A percentile compares a stretch with the other conserved stretches of the same genome.
These are phyloP conservation scores for Trichoderma asperelloides DNA, from an alignment of 495 filamentous ascomycete genomes.

Conservation along the genomic window DNA sequence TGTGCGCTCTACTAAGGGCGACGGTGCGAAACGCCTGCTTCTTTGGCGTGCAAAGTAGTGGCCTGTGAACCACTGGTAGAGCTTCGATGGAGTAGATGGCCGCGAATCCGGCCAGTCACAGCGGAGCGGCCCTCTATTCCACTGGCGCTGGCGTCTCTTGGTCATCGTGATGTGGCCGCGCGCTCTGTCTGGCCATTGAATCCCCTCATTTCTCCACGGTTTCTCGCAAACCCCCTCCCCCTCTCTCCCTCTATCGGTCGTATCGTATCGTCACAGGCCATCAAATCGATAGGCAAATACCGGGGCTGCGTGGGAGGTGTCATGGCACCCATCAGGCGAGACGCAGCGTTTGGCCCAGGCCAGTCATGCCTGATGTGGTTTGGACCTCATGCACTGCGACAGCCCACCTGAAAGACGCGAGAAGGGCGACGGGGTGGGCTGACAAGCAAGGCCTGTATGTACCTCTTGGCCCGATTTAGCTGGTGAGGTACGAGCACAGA, in stretches of 20 bases:
- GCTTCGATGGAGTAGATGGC: neutral
- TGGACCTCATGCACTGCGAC: neutral
- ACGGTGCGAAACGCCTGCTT: neutral
- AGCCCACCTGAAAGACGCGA: neutral
- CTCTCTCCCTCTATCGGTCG: neutral
- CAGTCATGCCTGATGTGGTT: constrained; percentile 4
- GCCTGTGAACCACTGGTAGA: neutral
- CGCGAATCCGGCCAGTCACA: neutral
- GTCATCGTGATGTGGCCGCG: neutral
- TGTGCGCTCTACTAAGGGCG: neutral
- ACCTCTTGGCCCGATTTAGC: neutral
- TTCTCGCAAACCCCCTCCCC: neutral
- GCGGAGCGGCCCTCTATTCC: neutral
- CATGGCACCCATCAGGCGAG: constrained; percentile 4
- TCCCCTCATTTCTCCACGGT: neutral
- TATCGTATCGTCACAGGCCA: constrained; percentile 2
- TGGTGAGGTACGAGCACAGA: neutral
- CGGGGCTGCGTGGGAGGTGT: neutral
- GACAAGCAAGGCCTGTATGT: neutral
- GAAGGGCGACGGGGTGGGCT: neutral
- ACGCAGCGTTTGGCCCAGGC: neutral
- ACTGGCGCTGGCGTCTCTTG: neutral
- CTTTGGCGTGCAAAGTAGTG: neutral
- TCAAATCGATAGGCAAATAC: constrained; percentile 3
- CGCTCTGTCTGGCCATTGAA: neutral